A percentile compares a stretch with the other conserved stretches of the same genome.
phyloP scores from a whole-genome alignment of 106 monocot species.

The Agapanthus africanus region DNA sequence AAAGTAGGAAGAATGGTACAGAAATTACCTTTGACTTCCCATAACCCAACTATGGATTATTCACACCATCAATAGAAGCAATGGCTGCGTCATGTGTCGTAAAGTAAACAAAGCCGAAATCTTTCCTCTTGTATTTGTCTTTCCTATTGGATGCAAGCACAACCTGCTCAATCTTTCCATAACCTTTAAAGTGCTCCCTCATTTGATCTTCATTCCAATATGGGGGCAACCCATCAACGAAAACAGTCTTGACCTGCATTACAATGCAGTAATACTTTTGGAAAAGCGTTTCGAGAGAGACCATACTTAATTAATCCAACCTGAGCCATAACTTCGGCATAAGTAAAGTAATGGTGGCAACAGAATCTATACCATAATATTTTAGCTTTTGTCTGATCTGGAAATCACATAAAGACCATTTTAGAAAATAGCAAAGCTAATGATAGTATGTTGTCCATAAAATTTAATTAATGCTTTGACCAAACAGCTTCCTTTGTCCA shows the following conservation, averaged over 20 bases:
- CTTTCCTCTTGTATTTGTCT: constrained; percentile 49
- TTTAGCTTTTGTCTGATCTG: constrained; percentile 46
- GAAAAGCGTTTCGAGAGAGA: neutral
- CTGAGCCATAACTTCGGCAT: constrained; percentile 62
- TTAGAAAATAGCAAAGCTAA: neutral
- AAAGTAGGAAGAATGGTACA: no score
- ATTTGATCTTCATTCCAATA: constrained; percentile 66
- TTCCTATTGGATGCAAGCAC: constrained; percentile 55
- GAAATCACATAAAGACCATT: neutral
- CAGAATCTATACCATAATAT: constrained; percentile 46
- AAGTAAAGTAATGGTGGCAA: constrained; percentile 53
- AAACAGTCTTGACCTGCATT: constrained; percentile 51
- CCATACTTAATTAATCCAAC: constrained; percentile 5
- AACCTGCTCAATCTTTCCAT: constrained; percentile 55
- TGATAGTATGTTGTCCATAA: no score
- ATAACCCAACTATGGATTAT: constrained; percentile 48
- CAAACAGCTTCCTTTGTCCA: constrained; percentile 96
- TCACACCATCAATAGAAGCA: constrained; percentile 41
- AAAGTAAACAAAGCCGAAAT: constrained; percentile 78
- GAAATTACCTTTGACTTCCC: constrained; percentile 46
- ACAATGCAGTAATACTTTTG: neutral
- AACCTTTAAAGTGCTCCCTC: constrained; percentile 49
- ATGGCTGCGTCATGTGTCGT: constrained; percentile 53
- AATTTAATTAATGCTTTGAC: no score
- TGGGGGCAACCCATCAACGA: constrained; percentile 62